A percentile compares a stretch with the other conserved stretches of the same genome.
Evolutionary conservation across 1,284 basidiomycete genomes (phyloP).

Genomic region (Microbotryum silenes-acaulis): DNA sequence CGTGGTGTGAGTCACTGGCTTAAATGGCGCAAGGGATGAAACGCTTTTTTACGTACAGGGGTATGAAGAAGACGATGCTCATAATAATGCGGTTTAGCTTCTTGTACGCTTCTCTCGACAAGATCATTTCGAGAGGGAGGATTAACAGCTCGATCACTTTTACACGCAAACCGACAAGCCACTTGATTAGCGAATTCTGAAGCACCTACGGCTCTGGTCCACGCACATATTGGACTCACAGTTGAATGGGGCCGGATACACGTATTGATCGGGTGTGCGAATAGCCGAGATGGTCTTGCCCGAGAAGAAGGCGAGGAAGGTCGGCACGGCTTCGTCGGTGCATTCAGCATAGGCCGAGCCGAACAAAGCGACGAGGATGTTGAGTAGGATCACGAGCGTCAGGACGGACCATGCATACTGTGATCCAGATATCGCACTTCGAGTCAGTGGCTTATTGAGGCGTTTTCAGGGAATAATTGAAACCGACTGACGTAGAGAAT

Average conservation of each 20-base stretch:
- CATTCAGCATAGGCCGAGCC: slow-evolving; percentile 38
- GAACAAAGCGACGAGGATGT: slow-evolving; percentile 86
- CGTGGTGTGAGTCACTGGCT: not conserved
- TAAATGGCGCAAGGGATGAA: not conserved
- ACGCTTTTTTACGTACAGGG: slow-evolving; percentile 45
- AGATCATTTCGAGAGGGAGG: slow-evolving; percentile 32
- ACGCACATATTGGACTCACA: slow-evolving; percentile 10
- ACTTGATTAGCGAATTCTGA: slow-evolving; percentile 44
- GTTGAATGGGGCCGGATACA: slow-evolving; percentile 55
- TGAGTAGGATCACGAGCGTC: slow-evolving; percentile 79
- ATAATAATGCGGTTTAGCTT: slow-evolving; percentile 73
- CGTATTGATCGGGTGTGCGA: slow-evolving; percentile 60
- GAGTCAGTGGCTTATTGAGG: too few species aligned
- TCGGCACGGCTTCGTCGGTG: slow-evolving; percentile 54
- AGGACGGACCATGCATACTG: slow-evolving; percentile 67
- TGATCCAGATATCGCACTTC: not conserved
- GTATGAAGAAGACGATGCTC: slow-evolving; percentile 68
- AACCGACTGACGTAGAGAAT: slow-evolving; percentile 60
- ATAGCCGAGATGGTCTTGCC: slow-evolving; percentile 40
- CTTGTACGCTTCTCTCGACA: slow-evolving; percentile 48
- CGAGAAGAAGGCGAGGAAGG: slow-evolving; percentile 79
- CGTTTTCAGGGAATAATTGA: too few species aligned
- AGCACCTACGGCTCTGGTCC: too few species aligned
- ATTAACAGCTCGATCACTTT: slow-evolving; percentile 28
- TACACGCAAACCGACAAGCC: not conserved